Base-by-base conservation (phyloP, 2,329 filamentous ascomycete species). In the Penicillium fuscoglaucum region DNA sequence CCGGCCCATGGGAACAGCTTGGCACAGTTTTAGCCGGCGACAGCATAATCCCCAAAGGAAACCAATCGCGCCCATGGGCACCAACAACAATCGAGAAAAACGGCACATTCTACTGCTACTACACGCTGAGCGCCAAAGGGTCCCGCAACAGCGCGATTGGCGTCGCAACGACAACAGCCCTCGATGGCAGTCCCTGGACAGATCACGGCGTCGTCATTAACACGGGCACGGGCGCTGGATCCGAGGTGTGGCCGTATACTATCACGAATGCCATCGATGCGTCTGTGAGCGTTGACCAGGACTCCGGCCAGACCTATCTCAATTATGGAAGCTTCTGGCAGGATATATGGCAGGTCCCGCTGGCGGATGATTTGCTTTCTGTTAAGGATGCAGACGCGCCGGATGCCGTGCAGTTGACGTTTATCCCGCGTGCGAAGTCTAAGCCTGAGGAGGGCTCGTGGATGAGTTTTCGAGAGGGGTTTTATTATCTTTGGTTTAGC, bases 401-500 rank as follows among this genome's bases (percentile, higher is more conserved):
- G 0, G 65, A 71, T 43, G 68, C 69, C 0, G 61, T 61, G 33
- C 70, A 75, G 29, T 66, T 76, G 51, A 68, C 63, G 0, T 71
- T 62, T 47, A 10, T 68, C 8, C 70, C 70, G 3, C 9, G 54
- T 2, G 28, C 41, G 3, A 60, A 58, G 13, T 21, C 52, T 8
- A 70, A 67, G 49, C 71, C 73, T 0, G 59, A 68, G 19, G 75
- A 77, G 52, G 75, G 74, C 0, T 66, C 69, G 0, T 77, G 70
- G 55, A 71, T 77, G 66, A 75, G 66, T 47, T 77, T 68, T 28
- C 64, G 60, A 6, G 64, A 65, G 3, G 70, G 69, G 1, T 77
- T 70, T 45, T 77, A 77, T 61, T 77, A 77, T 59, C 39, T 68
- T 21, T 77, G 74, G 74, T 75, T 74, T 48, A 77, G 74, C 50